These are phyloP conservation scores for Domatiomyces catenatus DNA, from an alignment of 2,329 filamentous ascomycete species.

Conservation along the genomic window DNA sequence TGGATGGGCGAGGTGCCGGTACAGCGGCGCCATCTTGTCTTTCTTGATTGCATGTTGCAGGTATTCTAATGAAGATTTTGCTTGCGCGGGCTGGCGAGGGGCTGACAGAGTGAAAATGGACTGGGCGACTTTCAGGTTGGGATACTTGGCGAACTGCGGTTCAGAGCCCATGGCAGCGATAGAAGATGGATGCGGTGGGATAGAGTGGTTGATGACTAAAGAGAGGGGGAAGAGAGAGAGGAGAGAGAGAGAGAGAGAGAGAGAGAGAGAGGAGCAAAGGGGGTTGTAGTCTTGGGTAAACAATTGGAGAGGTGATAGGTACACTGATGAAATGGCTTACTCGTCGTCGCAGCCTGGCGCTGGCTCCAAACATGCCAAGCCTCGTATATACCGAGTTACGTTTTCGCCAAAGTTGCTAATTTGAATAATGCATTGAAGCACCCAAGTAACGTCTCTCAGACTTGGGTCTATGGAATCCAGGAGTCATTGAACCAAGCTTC, in stretches of 20 bases:
- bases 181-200: too few species aligned
- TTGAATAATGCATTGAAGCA: too few species aligned
- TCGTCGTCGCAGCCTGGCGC: background rate
- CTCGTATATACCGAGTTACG: background rate
- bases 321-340: too few species aligned
- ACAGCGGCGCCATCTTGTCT: constrained; percentile 52
- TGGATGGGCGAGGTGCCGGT: constrained; percentile 50
- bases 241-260: background rate
- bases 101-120: constrained; percentile 54
- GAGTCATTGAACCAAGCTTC: too few species aligned
- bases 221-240: background rate
- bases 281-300: background rate
- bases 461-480: too few species aligned
- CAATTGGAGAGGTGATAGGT: too few species aligned
- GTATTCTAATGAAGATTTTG: constrained; percentile 42
- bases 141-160: constrained; percentile 50
- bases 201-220: background rate
- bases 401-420: too few species aligned
- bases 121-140: constrained; percentile 48
- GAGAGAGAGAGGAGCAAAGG: background rate
- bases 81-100: constrained; percentile 38
- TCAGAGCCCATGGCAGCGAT: constrained; percentile 38
- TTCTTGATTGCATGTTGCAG: constrained; percentile 49
- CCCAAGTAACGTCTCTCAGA: too few species aligned
- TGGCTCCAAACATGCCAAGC: background rate